Conservation (phyloP, 192 early-diverging fungal genomes). For the Mortierella claussenii region DNA sequence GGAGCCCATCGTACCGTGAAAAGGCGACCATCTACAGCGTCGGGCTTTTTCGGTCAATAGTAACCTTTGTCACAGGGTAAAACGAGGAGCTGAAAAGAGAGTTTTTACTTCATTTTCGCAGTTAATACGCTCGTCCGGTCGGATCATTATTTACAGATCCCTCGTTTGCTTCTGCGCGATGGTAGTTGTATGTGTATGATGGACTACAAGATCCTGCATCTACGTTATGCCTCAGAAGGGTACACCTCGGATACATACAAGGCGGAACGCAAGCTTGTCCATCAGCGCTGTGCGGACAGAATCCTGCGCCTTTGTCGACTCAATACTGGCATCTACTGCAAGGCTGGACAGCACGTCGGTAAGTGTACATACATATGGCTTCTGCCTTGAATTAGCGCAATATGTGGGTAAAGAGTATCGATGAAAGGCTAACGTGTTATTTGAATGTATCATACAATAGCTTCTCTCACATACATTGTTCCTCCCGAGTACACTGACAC, state of each 20-base stretch:
- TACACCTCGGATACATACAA: slow-evolving; percentile 59
- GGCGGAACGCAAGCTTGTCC: slow-evolving; percentile 56
- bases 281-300: slow-evolving; percentile 57
- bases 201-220: slow-evolving; percentile 62
- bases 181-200: slow-evolving; percentile 58
- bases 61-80: slow-evolving; percentile 51
- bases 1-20: slow-evolving; percentile 51
- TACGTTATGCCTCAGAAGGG: slow-evolving; percentile 51
- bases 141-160: neutral
- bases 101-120: neutral
- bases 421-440: neutral
- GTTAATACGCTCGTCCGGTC: neutral
- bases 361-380: neutral
- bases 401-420: no score
- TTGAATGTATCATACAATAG: slow-evolving; percentile 3
- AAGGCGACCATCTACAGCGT: slow-evolving; percentile 32
- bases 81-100: neutral
- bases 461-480: slow-evolving; percentile 57
- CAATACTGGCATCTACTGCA: slow-evolving; percentile 59
- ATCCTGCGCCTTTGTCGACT: slow-evolving; percentile 56
- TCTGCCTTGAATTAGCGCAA: neutral
- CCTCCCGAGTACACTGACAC: slow-evolving; percentile 60
- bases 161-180: neutral
- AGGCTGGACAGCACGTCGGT: slow-evolving; percentile 56
- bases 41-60: slow-evolving; percentile 40